Base-by-base conservation (phyloP, 2,329 filamentous ascomycete species). In the Alternaria angustiovoidea region DNA sequence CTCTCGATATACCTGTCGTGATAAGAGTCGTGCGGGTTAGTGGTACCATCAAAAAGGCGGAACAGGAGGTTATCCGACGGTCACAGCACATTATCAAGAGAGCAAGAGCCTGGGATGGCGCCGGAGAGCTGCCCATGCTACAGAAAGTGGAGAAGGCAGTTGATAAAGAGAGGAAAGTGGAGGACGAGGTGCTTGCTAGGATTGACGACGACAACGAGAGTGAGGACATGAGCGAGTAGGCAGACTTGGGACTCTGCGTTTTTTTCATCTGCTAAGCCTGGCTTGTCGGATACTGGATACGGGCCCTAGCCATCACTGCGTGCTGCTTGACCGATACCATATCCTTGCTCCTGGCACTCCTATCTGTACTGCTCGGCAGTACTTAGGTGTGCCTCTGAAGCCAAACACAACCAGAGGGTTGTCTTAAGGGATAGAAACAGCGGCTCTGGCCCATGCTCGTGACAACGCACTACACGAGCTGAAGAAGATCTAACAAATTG, bases 21-120 rank as follows among this genome's bases (percentile, higher is more conserved):
- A 91, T 96, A 64, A 88, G 90, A 46, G 93, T 99, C 14, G 87
- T 96, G 7, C 86, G 92, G 62, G 92, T 97, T 14, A 95, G 92
- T 66, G 95, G 94, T 16, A 99, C 95, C 3, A 97, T 99, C 72
- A 90, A 89, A 69, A 97, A 96, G 79, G 90, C 89, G 2, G 94
- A 98, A 79, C 89, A 96, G 75, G 94, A 97, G 78, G 93, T 93
- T 36, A 91, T 98, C 70, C 86, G 89, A 4, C 85, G 92, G 61
- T 92, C 93, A 42, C 89, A 91, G 68, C 83, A 85, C 57, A 86
- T 93, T 57, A 89, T 96, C 61, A 81, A 91, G 43, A 86, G 88
- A 30, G 88, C 90, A 53, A 86, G 86, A 73, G 85, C 85, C 28
- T 82, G 59, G 39, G 68, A 75, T 9, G 61, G 53, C 24, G 26